A percentile compares a stretch with the other conserved stretches of the same genome.
These are phyloP conservation scores for Colletotrichum godetiae DNA, from an alignment of 2,329 filamentous ascomycete genomes.

Conservation along the genomic window DNA sequence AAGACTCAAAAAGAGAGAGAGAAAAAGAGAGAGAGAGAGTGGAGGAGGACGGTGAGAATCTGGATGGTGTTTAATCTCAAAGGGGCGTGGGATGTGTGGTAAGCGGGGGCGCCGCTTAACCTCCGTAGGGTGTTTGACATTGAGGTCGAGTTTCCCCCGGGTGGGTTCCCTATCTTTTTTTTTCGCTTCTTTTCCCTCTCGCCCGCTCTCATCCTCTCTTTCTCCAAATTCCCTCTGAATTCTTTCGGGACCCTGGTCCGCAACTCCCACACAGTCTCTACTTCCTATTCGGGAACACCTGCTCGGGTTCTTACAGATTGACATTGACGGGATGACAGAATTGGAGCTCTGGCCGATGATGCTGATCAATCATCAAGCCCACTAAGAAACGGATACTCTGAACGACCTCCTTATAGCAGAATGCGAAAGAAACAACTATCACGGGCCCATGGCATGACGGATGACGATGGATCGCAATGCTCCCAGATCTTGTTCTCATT, in stretches of 20 bases:
- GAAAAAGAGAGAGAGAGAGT: slow-evolving; percentile 26
- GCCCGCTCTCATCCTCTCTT: background rate
- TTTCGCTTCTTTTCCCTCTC: background rate
- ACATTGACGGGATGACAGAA: slow-evolving; percentile 23
- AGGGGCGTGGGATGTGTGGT: slow-evolving; percentile 25
- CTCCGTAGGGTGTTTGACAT: slow-evolving; percentile 50
- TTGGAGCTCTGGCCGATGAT: background rate
- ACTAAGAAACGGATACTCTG: background rate
- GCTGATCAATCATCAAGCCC: background rate
- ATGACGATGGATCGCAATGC: background rate
- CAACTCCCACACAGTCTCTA: slow-evolving; percentile 26
- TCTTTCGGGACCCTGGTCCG: slow-evolving; percentile 9
- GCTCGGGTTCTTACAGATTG: background rate
- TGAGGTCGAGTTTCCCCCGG: slow-evolving; percentile 40
- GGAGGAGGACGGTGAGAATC: background rate
- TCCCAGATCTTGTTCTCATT: background rate
- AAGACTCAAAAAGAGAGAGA: background rate
- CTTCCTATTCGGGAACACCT: slow-evolving; percentile 19
- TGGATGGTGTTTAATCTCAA: background rate
- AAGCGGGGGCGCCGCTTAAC: slow-evolving; percentile 38
- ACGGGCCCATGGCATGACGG: background rate
- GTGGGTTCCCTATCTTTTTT: slow-evolving; percentile 8
- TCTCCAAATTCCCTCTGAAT: background rate
- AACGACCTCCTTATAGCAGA: slow-evolving; percentile 6
- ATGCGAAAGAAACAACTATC: background rate